Base-by-base conservation (phyloP, 805 yeast species). In the Wickerhamomyces kurtzmanii region DNA sequence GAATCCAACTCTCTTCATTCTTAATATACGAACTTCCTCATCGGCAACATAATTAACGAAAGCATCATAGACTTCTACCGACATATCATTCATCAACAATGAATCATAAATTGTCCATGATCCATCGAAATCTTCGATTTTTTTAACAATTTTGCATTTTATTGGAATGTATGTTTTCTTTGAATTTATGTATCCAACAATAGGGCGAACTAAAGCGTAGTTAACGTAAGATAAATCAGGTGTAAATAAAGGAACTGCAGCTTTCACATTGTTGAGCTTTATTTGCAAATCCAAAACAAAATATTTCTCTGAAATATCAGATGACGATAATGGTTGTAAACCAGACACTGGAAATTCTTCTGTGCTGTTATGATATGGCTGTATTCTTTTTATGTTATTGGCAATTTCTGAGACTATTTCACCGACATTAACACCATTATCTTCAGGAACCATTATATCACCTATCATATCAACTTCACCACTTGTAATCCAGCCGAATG, bases 51-150 rank as follows among this genome's bases (percentile, higher is more conserved):
- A 87, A 24, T 76, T 69, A 3, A 78, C 95, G 55, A 91, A 85
- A 12, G 91, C 86, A 39, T 85, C 86, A 53, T 89, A 89, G 5
- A 89, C 91, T 40, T 84, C 93, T 17, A 76, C 76, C 17, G 91
- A 79, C 28, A 91, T 64, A 47, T 89, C 96, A 47, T 82, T 91
- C 94, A 89, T 85, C 34, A 91, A 60, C 29, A 79, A 62, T 16
- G 91, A 79, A 49, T 91, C 98, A 52, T 86, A 91, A 3, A 85
- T 65, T 1, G 98, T 89, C 98, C 98, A 91, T 6, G 94, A 73
- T 0, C 98, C 98, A 43, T 83, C 86, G 50, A 91, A 91, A 46
- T 91, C 98, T 16, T 64, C 59, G 14, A 86, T 55, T 24, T 72
- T 68, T 48, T 91, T 91, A 19, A 79, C 78, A 7, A 91, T 75